Evolutionary conservation across 2,329 filamentous ascomycete species (phyloP).

Genomic region (Dichotomopilus funicola): DNA sequence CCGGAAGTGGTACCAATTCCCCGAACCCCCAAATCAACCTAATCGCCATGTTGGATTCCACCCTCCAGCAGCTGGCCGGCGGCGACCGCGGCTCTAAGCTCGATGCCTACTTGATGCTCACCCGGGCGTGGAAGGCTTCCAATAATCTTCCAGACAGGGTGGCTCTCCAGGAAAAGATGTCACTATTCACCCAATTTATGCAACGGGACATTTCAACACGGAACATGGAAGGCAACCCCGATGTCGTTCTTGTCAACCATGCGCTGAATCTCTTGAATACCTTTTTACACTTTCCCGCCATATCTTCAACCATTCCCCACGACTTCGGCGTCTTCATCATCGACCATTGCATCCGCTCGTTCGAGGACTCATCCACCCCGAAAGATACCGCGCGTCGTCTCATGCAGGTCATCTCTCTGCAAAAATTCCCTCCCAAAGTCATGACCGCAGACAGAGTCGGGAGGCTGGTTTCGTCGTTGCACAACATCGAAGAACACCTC

Average conservation of each 20-base stretch:
- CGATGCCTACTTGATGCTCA: constrained; percentile 81
- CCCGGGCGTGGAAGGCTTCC: constrained; percentile 69
- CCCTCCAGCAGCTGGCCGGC: constrained; percentile 72
- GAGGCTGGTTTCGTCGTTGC: constrained; percentile 62
- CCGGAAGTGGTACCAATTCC: constrained; percentile 38
- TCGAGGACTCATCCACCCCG: constrained; percentile 60
- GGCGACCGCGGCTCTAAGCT: constrained; percentile 64
- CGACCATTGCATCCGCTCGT: constrained; percentile 69
- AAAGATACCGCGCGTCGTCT: constrained; percentile 76
- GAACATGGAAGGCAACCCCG: constrained; percentile 47
- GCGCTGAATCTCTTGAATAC: constrained; percentile 71
- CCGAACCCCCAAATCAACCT: constrained; percentile 46
- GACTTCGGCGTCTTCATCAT: constrained; percentile 77
- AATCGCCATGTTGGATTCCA: constrained; percentile 75
- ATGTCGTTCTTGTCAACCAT: constrained; percentile 67
- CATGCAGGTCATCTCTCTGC: constrained; percentile 72
- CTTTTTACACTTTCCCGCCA: constrained; percentile 67
- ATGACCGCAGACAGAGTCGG: constrained; percentile 67
- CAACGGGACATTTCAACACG: constrained; percentile 69
- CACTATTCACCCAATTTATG: constrained; percentile 72
- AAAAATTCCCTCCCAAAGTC: constrained; percentile 68
- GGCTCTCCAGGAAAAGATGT: constrained; percentile 68
- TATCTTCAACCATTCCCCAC: constrained; percentile 62
- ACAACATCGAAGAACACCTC: constrained; percentile 65
- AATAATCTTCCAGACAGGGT: constrained; percentile 72